phyloP scores from a whole-genome alignment of 2,329 filamentous ascomycete genomes.

The Cordyceps sp. region DNA sequence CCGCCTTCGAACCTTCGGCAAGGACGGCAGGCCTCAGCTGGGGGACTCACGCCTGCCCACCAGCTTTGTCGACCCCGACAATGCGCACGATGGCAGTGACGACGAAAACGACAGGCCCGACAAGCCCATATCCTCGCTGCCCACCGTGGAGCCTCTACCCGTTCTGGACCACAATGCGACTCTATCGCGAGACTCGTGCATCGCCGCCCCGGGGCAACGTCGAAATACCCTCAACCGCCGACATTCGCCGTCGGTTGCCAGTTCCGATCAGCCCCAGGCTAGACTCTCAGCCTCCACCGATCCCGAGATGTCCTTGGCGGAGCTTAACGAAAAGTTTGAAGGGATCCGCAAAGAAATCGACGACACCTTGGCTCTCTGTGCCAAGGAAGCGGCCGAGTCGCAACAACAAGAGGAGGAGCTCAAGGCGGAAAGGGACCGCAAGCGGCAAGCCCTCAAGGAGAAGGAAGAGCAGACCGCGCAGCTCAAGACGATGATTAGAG shows the following conservation, averaged over 20 bases:
- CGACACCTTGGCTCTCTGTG: slow-evolving; percentile 52
- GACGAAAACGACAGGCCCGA: slow-evolving; percentile 30
- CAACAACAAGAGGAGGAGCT: slow-evolving; percentile 49
- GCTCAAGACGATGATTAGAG: slow-evolving; percentile 63
- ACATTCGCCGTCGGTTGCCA: slow-evolving; percentile 54
- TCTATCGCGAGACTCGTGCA: slow-evolving; percentile 44
- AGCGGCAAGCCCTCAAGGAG: slow-evolving; percentile 64
- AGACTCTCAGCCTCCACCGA: slow-evolving; percentile 31
- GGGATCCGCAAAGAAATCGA: slow-evolving; percentile 70
- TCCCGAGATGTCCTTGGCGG: slow-evolving; percentile 51
- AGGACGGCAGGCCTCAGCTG: slow-evolving; percentile 44
- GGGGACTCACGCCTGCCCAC: slow-evolving; percentile 39
- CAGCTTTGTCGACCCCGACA: slow-evolving; percentile 37
- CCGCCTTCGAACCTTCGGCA: slow-evolving; percentile 60
- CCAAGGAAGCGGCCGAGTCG: slow-evolving; percentile 56
- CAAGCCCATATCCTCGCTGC: slow-evolving; percentile 30
- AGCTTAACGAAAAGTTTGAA: slow-evolving; percentile 70
- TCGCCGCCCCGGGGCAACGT: slow-evolving; percentile 24
- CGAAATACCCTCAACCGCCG: slow-evolving; percentile 51
- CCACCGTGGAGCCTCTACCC: slow-evolving; percentile 42
- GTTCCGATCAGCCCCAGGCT: slow-evolving; percentile 30
- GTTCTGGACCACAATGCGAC: slow-evolving; percentile 42
- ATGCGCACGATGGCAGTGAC: slow-evolving; percentile 18
- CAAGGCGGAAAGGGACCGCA: slow-evolving; percentile 61
- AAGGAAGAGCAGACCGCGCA: slow-evolving; percentile 84